phyloP scores from a whole-genome alignment of 176 grass and related monocot species.

The Dendrocalamus sinicus region DNA sequence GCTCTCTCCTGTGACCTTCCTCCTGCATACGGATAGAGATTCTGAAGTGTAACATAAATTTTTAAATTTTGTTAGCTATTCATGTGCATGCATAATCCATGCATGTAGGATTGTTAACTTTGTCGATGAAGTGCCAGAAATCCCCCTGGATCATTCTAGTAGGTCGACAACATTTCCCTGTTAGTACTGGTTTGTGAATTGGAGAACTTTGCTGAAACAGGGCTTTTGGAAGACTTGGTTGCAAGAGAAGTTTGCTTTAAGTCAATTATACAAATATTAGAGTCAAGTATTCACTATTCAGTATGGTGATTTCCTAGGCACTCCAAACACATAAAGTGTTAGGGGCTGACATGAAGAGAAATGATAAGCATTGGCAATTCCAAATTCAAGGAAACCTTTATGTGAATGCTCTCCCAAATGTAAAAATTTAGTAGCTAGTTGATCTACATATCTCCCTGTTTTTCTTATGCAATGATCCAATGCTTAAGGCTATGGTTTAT shows the following conservation, averaged over 20 bases:
- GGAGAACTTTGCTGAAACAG: neutral
- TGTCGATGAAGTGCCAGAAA: neutral
- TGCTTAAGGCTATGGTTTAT: neutral
- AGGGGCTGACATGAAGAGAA: neutral
- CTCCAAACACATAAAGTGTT: neutral
- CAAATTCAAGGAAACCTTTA: neutral
- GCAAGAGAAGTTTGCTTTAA: neutral
- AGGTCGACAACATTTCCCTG: neutral
- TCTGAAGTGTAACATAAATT: neutral
- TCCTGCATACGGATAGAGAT: slow-evolving; percentile 2
- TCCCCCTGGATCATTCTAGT: neutral
- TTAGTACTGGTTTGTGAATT: neutral
- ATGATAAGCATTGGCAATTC: neutral
- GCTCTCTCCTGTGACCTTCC: neutral
- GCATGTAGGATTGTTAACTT: neutral
- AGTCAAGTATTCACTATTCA: slow-evolving; percentile 3
- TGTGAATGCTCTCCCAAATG: neutral
- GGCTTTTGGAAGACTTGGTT: neutral
- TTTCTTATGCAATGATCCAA: neutral
- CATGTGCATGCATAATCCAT: neutral
- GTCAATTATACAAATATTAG: slow-evolving; percentile 6
- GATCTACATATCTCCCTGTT: slow-evolving; percentile 10
- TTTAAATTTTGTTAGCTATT: slow-evolving; percentile 1
- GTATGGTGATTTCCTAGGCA: slow-evolving; percentile 1
- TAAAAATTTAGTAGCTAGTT: neutral